Conservation (phyloP, 208 protist genomes). For the Crithidia sp. region DNA sequence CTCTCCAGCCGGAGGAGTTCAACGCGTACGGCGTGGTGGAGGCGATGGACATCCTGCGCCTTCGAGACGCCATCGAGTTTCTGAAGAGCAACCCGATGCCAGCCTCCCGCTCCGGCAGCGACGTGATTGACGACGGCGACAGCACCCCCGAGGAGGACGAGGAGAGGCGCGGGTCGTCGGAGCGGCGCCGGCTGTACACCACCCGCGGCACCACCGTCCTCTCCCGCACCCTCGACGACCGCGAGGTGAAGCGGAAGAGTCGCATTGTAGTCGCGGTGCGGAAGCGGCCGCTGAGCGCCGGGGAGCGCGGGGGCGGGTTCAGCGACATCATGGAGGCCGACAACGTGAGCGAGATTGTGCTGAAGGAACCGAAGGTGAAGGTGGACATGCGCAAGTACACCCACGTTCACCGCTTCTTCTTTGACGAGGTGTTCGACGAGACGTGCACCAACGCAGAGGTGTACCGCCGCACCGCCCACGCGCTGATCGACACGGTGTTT, state of each 20-base stretch:
- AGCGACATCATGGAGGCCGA: conserved; percentile 84
- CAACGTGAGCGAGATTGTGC: conserved; percentile 67
- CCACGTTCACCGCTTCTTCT: conserved; percentile 95
- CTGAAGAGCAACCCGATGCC: conserved; percentile 29
- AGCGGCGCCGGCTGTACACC: conserved; percentile 46
- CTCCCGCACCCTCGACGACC: conserved; percentile 33
- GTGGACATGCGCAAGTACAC: conserved; percentile 96
- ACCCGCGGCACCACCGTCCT: conserved; percentile 68
- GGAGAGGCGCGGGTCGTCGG: conserved; percentile 21
- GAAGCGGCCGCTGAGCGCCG: conserved; percentile 88
- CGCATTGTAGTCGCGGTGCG: conserved; percentile 89
- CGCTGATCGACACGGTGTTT: conserved; percentile 70
- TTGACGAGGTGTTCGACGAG: conserved; percentile 96
- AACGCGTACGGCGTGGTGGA: conserved; percentile 40
- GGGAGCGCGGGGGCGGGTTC: conserved; percentile 61
- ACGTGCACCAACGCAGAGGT: conserved; percentile 85
- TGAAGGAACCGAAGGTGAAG: conserved; percentile 91
- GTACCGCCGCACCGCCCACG: conserved; percentile 84
- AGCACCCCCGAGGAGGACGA: conserved; percentile 23
- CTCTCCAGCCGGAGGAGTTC: conserved; percentile 40
- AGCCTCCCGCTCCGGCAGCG: conserved; percentile 41
- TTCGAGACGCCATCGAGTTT: conserved; percentile 49
- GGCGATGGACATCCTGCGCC: conserved; percentile 36
- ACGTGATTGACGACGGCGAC: conserved; percentile 38
- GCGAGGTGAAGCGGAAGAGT: conserved; percentile 59